phyloP scores from a whole-genome alignment of 176 grass and related monocot species.

The Metroxylon sagu region DNA sequence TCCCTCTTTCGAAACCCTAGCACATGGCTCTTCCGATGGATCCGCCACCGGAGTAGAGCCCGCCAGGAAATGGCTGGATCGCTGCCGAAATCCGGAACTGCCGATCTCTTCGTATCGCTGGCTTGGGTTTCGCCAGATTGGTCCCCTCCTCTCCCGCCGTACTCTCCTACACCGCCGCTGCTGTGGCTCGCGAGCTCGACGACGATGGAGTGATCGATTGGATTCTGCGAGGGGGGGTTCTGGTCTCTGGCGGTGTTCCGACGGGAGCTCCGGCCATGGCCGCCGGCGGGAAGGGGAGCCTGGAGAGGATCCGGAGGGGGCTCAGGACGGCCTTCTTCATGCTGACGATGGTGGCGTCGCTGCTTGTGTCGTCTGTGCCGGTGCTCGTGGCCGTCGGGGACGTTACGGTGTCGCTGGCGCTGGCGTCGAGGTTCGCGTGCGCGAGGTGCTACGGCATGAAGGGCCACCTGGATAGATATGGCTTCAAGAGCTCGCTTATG shows the following conservation, averaged over 20 bases:
- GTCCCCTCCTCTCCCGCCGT: not conserved
- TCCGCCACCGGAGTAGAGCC: constrained; percentile 20
- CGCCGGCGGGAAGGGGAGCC: constrained; percentile 47
- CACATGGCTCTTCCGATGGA: not conserved
- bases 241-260: not conserved
- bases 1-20: not conserved
- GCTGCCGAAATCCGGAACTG: not conserved
- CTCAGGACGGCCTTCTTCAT: constrained; percentile 62
- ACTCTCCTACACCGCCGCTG: constrained; percentile 18
- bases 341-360: constrained; percentile 64
- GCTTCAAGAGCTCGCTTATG: constrained; percentile 67
- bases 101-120: not conserved
- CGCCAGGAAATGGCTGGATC: constrained; percentile 18
- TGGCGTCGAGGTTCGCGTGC: constrained; percentile 54
- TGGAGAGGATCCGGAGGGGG: constrained; percentile 51
- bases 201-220: not conserved
- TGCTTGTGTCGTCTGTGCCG: constrained; percentile 65
- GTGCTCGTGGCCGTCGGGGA: constrained; percentile 65
- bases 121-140: not conserved
- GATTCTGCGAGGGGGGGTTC: not conserved
- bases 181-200: constrained; percentile 15
- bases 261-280: constrained; percentile 36
- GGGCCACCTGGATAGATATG: constrained; percentile 37
- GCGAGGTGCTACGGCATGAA: constrained; percentile 31
- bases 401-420: constrained; percentile 48